These are phyloP conservation scores for Serendipita sp. DNA, from an alignment of 768 basidiomycete genomes.

Conservation along the genomic window DNA sequence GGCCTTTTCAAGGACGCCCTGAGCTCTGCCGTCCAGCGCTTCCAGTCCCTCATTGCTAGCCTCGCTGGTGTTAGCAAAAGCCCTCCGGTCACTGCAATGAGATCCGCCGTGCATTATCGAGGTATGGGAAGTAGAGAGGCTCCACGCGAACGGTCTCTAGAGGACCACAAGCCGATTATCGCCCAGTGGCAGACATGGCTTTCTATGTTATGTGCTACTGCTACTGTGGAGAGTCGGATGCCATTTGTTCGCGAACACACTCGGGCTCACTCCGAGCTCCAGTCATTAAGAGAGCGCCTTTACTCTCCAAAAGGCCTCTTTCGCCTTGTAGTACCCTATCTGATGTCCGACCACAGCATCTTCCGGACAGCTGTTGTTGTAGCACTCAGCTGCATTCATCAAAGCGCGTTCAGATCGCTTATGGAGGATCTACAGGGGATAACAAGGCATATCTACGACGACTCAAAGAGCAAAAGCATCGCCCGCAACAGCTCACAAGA, in stretches of 20 bases:
- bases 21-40: slow-evolving; percentile 51
- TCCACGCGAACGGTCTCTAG: slow-evolving; percentile 34
- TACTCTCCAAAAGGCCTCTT: slow-evolving; percentile 73
- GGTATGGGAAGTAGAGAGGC: slow-evolving; percentile 10
- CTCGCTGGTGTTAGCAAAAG: slow-evolving; percentile 52
- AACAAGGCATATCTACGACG: slow-evolving; percentile 73
- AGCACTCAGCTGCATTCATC: slow-evolving; percentile 77
- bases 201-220: slow-evolving; percentile 72
- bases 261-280: slow-evolving; percentile 54
- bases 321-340: slow-evolving; percentile 69
- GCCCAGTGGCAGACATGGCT: slow-evolving; percentile 79
- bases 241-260: slow-evolving; percentile 42
- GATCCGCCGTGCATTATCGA: slow-evolving; percentile 17
- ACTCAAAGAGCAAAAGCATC: slow-evolving; percentile 33
- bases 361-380: slow-evolving; percentile 79
- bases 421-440: slow-evolving; percentile 73
- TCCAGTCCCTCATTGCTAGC: slow-evolving; percentile 54
- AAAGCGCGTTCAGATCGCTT: slow-evolving; percentile 58
- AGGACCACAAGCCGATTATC: slow-evolving; percentile 42
- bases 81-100: slow-evolving; percentile 31
- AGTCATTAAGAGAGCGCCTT: slow-evolving; percentile 66
- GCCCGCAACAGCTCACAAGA: slow-evolving; percentile 58
- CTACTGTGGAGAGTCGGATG: slow-evolving; percentile 37
- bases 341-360: slow-evolving; percentile 68
- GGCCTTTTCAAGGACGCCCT: slow-evolving; percentile 45